phyloP scores from a whole-genome alignment of 129 eudicot species.

The Artemisia argyi region DNA sequence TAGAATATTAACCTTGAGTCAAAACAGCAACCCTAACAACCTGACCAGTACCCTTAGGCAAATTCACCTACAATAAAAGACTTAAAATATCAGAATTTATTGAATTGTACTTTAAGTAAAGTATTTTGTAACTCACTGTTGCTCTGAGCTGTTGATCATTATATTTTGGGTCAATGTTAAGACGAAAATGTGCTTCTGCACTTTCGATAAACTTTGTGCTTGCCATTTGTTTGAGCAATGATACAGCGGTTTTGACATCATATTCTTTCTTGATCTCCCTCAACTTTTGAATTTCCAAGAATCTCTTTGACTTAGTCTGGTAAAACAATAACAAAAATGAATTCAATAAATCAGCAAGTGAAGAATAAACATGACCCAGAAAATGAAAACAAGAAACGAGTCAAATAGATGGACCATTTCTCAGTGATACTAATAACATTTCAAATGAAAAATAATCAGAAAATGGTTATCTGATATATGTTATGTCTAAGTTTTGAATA shows the following conservation, averaged over 20 bases:
- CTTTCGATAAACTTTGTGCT: constrained; percentile 81
- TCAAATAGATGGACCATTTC: neutral
- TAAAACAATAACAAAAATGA: constrained; percentile 12
- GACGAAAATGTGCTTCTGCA: constrained; percentile 97
- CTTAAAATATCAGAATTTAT: neutral
- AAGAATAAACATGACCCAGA: constrained; percentile 2
- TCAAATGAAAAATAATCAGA: neutral
- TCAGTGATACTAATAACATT: neutral
- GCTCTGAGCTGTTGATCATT: constrained; percentile 98
- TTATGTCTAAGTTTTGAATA: neutral
- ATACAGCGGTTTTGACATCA: constrained; percentile 72
- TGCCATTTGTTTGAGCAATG: constrained; percentile 76
- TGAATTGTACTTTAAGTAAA: neutral
- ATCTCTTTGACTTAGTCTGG: constrained; percentile 89
- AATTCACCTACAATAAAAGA: constrained; percentile 56
- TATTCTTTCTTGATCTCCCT: constrained; percentile 89
- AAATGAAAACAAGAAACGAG: neutral
- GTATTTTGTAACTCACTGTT: constrained; percentile 54
- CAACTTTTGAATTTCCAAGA: constrained; percentile 85
- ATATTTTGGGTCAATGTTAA: constrained; percentile 93
- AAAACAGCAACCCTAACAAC: constrained; percentile 92
- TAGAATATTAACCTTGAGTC: constrained; percentile 63
- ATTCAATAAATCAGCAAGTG: neutral
- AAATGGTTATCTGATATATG: neutral
- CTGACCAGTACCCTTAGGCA: constrained; percentile 95